Base-by-base conservation (phyloP, 2,329 filamentous ascomycete species). In the Fusarium nygamai region DNA sequence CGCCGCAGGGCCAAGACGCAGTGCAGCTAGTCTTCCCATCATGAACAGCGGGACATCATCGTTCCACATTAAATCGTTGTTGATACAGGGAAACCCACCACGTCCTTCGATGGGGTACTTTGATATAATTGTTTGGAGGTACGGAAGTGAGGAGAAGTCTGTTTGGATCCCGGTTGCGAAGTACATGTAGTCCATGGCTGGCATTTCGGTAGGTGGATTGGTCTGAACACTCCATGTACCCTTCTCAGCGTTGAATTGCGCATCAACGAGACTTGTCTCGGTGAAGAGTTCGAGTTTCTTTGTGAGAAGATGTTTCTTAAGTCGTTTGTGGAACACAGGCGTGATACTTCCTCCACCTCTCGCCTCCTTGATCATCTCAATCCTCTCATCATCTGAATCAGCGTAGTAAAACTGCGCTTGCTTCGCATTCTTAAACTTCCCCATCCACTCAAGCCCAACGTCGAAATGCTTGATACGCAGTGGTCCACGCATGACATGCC, bases 321-420 rank as follows among this genome's bases (percentile, higher is more conserved):
- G 82, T n/a, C 90, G 86, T 79, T 92, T 93, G 71, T 90, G 84
- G 80, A 91, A 94, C 0, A 86, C 84, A 1, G 92, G 91, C 8
- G 91, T 94, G 73, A 95, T 89, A 80, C 92, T 94, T n/a, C 93
- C 93, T 6, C 94, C 94, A 22, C 92, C 91, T 12, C 93, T 87
- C 1, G 93, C 93, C 50, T 85, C 82, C 72, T 87, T 86, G 71
- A 93, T 87, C 81, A 93, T 92, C 41, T 90, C 86, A 36, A 91
- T 86, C 6, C 93, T 87, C 81, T 95, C 88, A 33, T 90, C 87
- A 68, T 94, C 91, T 11, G 88, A 89, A 75, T 95, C 92, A 8
- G 92, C 92, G 12, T 89, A 90, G 92, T 93, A 95, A 81, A 95
- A 96, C 1, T 88, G 87, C 2, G 93, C 91, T 79, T 95, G 93